A percentile compares a stretch with the other conserved stretches of the same genome.
Evolutionary conservation across 768 basidiomycete genomes (phyloP).

Genomic region (Leccinum boreale): DNA sequence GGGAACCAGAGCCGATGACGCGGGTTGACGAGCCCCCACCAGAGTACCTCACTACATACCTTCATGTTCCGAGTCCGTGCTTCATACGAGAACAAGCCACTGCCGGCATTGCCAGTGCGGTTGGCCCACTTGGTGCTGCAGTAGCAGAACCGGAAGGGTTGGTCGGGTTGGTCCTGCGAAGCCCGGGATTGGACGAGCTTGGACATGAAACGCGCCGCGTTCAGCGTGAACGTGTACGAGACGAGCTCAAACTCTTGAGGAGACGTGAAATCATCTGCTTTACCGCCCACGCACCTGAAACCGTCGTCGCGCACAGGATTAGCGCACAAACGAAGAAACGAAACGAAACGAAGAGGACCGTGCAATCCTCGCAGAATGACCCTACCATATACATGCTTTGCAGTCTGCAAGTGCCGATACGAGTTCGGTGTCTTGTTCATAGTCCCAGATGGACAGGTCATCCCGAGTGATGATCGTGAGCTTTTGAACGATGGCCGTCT

Average conservation of each 20-base stretch:
- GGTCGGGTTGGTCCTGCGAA: neutral
- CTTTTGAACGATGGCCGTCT: constrained; percentile 18
- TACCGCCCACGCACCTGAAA: constrained; percentile 26
- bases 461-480: constrained; percentile 22
- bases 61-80: constrained; percentile 23
- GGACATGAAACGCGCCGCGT: constrained; percentile 21
- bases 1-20: neutral
- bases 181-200: constrained; percentile 12
- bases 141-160: constrained; percentile 26
- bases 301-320: neutral
- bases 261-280: constrained; percentile 18
- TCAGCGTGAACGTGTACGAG: constrained; percentile 23
- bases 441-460: constrained; percentile 26
- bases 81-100: constrained; percentile 15
- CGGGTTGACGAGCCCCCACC: neutral
- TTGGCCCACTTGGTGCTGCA: constrained; percentile 25
- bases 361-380: neutral
- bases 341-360: neutral
- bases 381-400: constrained; percentile 26
- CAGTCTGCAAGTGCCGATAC: constrained; percentile 21
- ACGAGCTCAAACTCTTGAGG: constrained; percentile 26
- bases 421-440: constrained; percentile 22
- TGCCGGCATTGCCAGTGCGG: constrained; percentile 11
- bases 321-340: neutral
- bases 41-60: constrained; percentile 4